Evolutionary conservation across 2,329 filamentous ascomycete species (phyloP).

Genomic region (Venturia nashicola): DNA sequence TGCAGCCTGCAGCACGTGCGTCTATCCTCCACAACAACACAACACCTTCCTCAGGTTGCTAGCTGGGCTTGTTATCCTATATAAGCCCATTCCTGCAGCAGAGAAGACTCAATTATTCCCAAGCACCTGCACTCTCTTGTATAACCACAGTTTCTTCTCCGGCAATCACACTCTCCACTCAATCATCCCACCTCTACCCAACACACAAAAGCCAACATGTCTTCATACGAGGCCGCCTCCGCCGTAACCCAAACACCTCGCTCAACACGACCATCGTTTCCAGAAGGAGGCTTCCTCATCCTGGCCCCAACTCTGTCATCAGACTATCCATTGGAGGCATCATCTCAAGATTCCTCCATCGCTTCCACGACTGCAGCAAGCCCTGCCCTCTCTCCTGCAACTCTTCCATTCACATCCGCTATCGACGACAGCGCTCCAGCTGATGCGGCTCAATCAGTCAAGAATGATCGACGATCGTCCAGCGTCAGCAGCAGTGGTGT

Average conservation of each 20-base stretch:
- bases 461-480: slow-evolving; percentile 37
- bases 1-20: not conserved
- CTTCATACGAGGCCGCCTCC: not conserved
- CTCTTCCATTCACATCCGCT: slow-evolving; percentile 3
- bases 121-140: not conserved
- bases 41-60: not conserved
- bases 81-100: not conserved
- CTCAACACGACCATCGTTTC: not conserved
- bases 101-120: not conserved
- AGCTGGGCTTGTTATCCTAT: not conserved
- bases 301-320: slow-evolving; percentile 12
- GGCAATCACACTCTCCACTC: not conserved
- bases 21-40: too few species aligned
- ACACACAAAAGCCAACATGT: not conserved
- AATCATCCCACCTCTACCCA: not conserved
- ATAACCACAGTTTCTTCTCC: not conserved
- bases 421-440: not conserved
- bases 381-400: slow-evolving; percentile 7
- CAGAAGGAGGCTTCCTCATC: slow-evolving; percentile 12
- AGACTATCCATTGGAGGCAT: slow-evolving; percentile 5
- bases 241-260: not conserved
- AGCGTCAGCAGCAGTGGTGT: slow-evolving; percentile 24
- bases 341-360: slow-evolving; percentile 4
- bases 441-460: not conserved
- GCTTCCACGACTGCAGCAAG: slow-evolving; percentile 5